Evolutionary conservation across 139 green algal genomes (phyloP).

Genomic region (Auxenochlorella protothecoides): DNA sequence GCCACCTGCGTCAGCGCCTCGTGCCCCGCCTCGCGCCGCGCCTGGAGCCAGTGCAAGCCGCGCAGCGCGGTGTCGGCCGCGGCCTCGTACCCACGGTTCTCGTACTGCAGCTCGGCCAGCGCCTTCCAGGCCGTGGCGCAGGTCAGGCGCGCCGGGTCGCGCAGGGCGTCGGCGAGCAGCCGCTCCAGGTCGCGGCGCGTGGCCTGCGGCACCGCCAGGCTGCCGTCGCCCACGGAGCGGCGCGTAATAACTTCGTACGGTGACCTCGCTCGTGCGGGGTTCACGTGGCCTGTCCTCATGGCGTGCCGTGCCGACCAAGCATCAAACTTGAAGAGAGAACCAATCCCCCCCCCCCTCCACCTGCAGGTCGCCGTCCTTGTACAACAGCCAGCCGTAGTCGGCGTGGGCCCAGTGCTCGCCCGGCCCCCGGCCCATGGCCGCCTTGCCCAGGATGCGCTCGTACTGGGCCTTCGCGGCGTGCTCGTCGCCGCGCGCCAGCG

Average conservation of each 20-base stretch:
- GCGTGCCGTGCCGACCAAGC: no score
- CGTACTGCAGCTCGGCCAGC: conserved; percentile 49
- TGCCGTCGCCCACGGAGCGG: conserved; percentile 17
- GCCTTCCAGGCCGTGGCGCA: conserved; percentile 41
- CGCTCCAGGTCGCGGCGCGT: conserved; percentile 18
- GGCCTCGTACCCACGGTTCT: conserved; percentile 32
- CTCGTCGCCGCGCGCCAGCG: conserved; percentile 41
- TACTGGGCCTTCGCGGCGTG: conserved; percentile 42
- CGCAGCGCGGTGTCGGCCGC: conserved; percentile 19
- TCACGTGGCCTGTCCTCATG: no score
- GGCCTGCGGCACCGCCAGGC: conserved; percentile 14
- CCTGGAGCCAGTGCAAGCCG: conserved; percentile 18
- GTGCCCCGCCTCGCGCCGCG: conserved; percentile 29
- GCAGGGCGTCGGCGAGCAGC: conserved; percentile 25
- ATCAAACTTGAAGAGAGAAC: no score
- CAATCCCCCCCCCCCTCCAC: neutral
- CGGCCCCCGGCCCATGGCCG: conserved; percentile 37
- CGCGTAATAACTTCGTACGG: no score
- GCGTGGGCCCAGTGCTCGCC: conserved; percentile 61
- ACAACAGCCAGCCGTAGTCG: conserved; percentile 66
- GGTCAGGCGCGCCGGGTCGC: conserved; percentile 12
- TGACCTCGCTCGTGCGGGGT: no score
- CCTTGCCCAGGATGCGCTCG: conserved; percentile 61
- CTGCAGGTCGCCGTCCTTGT: conserved; percentile 37
- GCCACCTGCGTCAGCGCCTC: conserved; percentile 41